Percentiles rank a stretch among this genome's conserved stretches.
Evolutionary conservation across 1,284 basidiomycete species (phyloP).

Genomic region (Taiwanofungus camphoratus): DNA sequence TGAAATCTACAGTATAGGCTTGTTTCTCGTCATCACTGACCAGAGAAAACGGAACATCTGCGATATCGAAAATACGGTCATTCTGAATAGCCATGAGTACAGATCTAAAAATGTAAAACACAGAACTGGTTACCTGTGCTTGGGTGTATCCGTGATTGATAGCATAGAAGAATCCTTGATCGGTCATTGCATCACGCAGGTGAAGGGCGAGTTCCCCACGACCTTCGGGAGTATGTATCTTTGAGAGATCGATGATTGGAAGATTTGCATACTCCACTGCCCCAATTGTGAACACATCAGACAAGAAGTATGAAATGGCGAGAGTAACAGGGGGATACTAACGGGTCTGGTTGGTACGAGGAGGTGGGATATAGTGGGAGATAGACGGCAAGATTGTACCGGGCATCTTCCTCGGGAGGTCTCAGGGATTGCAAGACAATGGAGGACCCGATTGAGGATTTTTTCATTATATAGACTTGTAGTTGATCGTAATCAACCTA

Average conservation of each 20-base stretch:
- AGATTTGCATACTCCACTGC: slow-evolving; percentile 65
- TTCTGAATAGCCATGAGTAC: slow-evolving; percentile 25
- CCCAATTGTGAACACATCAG: no score
- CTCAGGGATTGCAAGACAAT: no score
- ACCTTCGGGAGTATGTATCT: slow-evolving; percentile 39
- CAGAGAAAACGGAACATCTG: slow-evolving; percentile 33
- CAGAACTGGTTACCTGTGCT: slow-evolving; percentile 31
- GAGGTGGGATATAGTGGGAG: slow-evolving; percentile 20
- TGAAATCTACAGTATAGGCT: slow-evolving; percentile 40
- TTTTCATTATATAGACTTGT: no score
- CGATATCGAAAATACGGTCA: slow-evolving; percentile 15
- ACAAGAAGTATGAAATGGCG: no score
- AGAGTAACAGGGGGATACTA: no score
- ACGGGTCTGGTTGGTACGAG: slow-evolving; percentile 21
- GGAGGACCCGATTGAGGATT: no score
- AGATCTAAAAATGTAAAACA: neutral
- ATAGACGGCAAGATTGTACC: neutral
- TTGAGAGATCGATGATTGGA: slow-evolving; percentile 55
- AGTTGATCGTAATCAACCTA: no score
- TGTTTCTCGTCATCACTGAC: slow-evolving; percentile 54
- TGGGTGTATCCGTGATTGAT: slow-evolving; percentile 49
- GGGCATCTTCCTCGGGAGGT: no score
- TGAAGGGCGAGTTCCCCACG: slow-evolving; percentile 40
- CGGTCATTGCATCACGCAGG: slow-evolving; percentile 50
- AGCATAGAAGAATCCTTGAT: slow-evolving; percentile 58